Base-by-base conservation (phyloP, 257 asterid genomes). In the Petunia secreta region DNA sequence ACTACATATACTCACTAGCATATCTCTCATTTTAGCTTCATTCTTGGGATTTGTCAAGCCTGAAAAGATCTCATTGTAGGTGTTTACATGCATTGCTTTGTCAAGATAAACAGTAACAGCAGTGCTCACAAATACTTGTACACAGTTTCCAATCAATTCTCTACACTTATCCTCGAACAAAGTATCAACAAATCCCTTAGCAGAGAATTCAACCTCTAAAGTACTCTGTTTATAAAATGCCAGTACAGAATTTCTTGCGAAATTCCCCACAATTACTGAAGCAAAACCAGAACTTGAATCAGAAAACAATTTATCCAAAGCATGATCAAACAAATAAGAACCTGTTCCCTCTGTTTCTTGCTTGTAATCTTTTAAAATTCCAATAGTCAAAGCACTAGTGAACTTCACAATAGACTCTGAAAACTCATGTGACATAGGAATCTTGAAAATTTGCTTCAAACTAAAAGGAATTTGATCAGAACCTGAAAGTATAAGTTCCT, bases 1-100 rank as follows among this genome's bases (percentile, higher is more conserved):
- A 65, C 84, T 89, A 65, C 97, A 89, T 6, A 95, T 62, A 3
- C 86, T 41, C 1, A 84, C 85, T 71, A 93, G 15, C 84, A 88
- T 77, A 37, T 90, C 91, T 76, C 81, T 88, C 25, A 87, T 93
- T 84, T 77, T 63, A 37, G 79, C 81, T 81, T 91, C 91, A 63
- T 92, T 93, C 76, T 88, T 91, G 3, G 94, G 93, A 83, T 93
- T 92, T 3, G 94, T 92, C 87, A 95, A 60, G 3, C 95, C 95
- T 1, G 90, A 64, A 52, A 95, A 88, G 75, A 95, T 81, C 2
- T 93, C 94, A 46, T 87, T 90, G n/a, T 44, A 93, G 2, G 90
- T 57, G 80, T 95, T 95, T 48, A 86, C 85, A 25, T 88, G 64
- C 91, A 71, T 83, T 37, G 94, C 90, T 69, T 87, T 93, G 81